phyloP scores from a whole-genome alignment of 1,284 basidiomycete species.

The Puccinia horiana region DNA sequence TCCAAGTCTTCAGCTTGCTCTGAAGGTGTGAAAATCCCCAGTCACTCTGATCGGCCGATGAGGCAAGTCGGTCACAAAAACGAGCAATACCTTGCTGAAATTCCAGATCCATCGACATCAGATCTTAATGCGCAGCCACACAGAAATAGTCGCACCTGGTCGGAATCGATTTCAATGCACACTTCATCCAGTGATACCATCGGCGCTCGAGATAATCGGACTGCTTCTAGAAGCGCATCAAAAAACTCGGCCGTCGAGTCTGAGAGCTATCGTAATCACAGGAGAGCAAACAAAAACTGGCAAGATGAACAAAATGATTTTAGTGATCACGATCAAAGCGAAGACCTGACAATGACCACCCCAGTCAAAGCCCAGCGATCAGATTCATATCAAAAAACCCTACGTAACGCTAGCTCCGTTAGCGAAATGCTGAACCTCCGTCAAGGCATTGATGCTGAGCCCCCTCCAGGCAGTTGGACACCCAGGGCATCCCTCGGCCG shows the following conservation, averaged over 20 bases:
- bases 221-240: not conserved
- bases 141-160: slow-evolving; percentile 9
- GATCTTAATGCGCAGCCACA: not conserved
- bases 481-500: not conserved
- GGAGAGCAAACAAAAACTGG: not conserved
- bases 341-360: slow-evolving; percentile 31
- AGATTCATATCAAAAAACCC: slow-evolving; percentile 22
- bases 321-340: not conserved
- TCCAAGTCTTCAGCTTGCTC: not conserved
- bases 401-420: slow-evolving; percentile 31
- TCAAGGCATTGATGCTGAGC: not conserved
- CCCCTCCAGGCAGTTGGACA: not conserved
- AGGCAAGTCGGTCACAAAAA: not conserved
- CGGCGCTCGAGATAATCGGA: not conserved
- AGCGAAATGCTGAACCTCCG: not conserved
- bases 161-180: slow-evolving; percentile 38
- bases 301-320: not conserved
- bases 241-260: not conserved
- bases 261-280: not conserved
- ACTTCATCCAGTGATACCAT: slow-evolving; percentile 47
- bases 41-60: not conserved
- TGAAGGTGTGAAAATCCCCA: not conserved
- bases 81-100: not conserved
- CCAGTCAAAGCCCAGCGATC: slow-evolving; percentile 24
- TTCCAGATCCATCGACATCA: not conserved